Evolutionary conservation across 306 rosid genomes (phyloP).

Genomic region (Cucumis cinereus): DNA sequence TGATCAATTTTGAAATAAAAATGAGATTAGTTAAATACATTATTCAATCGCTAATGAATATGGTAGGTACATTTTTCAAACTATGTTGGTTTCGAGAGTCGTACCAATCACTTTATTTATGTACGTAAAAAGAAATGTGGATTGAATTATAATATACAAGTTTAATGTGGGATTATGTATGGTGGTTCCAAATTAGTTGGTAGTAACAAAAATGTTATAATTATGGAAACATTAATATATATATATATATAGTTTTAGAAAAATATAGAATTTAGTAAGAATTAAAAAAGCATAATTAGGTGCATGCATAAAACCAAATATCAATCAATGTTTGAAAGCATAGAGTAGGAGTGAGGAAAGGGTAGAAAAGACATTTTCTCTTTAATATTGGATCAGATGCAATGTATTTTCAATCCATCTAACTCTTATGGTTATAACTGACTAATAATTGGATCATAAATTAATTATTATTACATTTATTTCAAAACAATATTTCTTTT

Average conservation of each 20-base stretch:
- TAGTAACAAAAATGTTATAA: too few species aligned
- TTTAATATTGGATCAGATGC: background rate
- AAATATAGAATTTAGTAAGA: too few species aligned
- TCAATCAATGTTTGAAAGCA: background rate
- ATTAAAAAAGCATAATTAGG: background rate
- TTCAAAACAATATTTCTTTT: background rate
- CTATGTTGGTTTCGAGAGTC: background rate
- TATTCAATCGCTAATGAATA: background rate
- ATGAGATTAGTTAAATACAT: background rate
- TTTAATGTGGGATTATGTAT: too few species aligned
- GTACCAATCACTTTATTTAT: background rate
- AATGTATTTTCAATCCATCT: constrained; percentile 1
- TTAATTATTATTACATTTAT: background rate
- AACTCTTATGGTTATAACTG: constrained; percentile 5
- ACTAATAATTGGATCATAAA: background rate
- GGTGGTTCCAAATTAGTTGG: too few species aligned
- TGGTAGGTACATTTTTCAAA: background rate
- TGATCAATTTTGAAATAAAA: background rate
- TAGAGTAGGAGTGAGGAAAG: background rate
- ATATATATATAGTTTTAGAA: too few species aligned
- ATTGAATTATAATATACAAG: background rate
- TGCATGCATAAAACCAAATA: background rate
- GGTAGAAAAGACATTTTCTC: background rate
- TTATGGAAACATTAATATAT: too few species aligned
- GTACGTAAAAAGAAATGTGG: background rate